Percentiles rank a stretch among this genome's conserved stretches.
Conservation (phyloP, 768 basidiomycete species). For the Suillus occidentalis region DNA sequence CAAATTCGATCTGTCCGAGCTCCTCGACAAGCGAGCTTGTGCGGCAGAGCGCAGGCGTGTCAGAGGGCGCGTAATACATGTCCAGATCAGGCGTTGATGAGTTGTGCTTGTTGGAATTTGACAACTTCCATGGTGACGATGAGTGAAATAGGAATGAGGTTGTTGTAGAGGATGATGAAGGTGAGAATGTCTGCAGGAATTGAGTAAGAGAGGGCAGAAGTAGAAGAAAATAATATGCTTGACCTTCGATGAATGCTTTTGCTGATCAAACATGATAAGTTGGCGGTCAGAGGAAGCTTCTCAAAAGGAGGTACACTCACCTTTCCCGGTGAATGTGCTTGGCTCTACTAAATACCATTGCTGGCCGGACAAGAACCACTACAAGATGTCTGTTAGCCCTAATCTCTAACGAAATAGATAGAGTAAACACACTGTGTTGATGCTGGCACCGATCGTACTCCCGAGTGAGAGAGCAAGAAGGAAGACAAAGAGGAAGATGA, state of each 20-base stretch:
- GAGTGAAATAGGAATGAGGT: constrained; percentile 97
- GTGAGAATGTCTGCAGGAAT: constrained; percentile 80
- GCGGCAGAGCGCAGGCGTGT: constrained; percentile 96
- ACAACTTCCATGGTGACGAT: constrained; percentile 99
- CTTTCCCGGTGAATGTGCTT: constrained; percentile 58
- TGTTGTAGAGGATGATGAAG: constrained; percentile 98
- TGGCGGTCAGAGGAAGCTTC: constrained; percentile 3
- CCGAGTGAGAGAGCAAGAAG: constrained; percentile 86
- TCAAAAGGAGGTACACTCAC: constrained; percentile 36
- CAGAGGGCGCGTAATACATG: constrained; percentile 95
- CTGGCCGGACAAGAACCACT: constrained; percentile 84
- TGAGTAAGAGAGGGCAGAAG: constrained; percentile 14
- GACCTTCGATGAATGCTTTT: constrained; percentile 83
- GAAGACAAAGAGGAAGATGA: constrained; percentile 90
- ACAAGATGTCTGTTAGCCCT: not conserved
- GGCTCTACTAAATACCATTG: constrained; percentile 90
- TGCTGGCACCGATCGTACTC: constrained; percentile 89
- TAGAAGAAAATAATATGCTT: constrained; percentile 7
- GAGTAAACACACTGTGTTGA: constrained; percentile 63
- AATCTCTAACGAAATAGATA: not conserved
- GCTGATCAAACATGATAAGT: constrained; percentile 40
- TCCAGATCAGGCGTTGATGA: constrained; percentile 98
- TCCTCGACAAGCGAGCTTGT: constrained; percentile 98
- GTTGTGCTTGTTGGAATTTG: constrained; percentile 95
- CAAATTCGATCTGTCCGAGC: constrained; percentile 95